These are phyloP conservation scores for Protomyces inundatus DNA, from an alignment of 1,139 yeast genomes.

Conservation along the genomic window DNA sequence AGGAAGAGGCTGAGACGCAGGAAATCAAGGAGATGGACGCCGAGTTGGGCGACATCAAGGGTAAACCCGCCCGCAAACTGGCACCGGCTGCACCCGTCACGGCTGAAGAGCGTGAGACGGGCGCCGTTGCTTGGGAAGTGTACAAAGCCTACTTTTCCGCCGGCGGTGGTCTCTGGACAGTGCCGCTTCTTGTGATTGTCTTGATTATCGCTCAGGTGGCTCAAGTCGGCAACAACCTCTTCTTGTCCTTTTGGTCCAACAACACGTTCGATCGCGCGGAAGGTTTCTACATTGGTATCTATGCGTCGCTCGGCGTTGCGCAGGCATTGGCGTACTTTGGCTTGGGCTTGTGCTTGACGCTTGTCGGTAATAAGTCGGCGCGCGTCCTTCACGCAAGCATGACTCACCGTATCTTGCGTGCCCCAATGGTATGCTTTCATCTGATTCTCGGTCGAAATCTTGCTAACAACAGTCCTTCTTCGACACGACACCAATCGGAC, in stretches of 20 bases:
- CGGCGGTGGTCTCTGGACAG: slow-evolving; percentile 51
- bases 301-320: slow-evolving; percentile 49
- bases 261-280: slow-evolving; percentile 49
- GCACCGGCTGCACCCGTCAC: slow-evolving; percentile 32
- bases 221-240: slow-evolving; percentile 59
- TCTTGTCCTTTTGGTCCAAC: slow-evolving; percentile 82
- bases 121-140: slow-evolving; percentile 47
- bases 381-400: slow-evolving; percentile 46
- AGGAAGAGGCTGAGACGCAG: slow-evolving; percentile 38
- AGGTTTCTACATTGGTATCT: slow-evolving; percentile 66
- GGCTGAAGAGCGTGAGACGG: slow-evolving; percentile 50
- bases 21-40: slow-evolving; percentile 28
- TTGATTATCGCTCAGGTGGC: slow-evolving; percentile 53
- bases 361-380: slow-evolving; percentile 44
- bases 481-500: slow-evolving; percentile 66
- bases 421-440: slow-evolving; percentile 43
- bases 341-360: slow-evolving; percentile 38
- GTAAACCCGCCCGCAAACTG: slow-evolving; percentile 17
- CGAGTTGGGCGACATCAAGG: slow-evolving; percentile 14
- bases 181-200: slow-evolving; percentile 45
- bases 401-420: slow-evolving; percentile 58
- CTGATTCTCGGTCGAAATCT: neutral
- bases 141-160: slow-evolving; percentile 50
- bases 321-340: slow-evolving; percentile 38
- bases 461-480: slow-evolving; percentile 48